phyloP scores from a whole-genome alignment of 805 yeast genomes.

The Scheffersomyces amazonensis region DNA sequence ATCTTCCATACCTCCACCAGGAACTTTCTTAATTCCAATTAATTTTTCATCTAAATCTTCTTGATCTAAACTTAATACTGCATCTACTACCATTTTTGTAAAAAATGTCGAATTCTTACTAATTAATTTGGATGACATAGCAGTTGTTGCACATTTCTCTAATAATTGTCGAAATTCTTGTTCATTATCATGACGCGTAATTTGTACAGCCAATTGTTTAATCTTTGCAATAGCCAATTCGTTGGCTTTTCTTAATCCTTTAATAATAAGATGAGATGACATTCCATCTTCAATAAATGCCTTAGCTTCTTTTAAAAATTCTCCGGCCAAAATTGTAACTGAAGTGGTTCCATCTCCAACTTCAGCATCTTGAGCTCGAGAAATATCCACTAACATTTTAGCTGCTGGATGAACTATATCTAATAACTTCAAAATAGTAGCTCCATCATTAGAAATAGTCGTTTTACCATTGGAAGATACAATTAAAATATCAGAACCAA shows the following conservation, averaged over 20 bases:
- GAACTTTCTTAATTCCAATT: conserved; percentile 91
- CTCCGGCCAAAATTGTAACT: conserved; percentile 93
- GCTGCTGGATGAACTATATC: conserved; percentile 99
- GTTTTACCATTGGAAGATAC: conserved; percentile 82
- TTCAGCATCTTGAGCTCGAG: conserved; percentile 96
- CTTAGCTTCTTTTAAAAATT: conserved; percentile 86
- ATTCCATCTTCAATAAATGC: conserved; percentile 94
- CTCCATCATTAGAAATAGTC: conserved; percentile 97
- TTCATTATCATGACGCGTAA: conserved; percentile 49
- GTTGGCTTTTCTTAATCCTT: conserved; percentile 84
- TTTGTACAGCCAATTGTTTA: conserved; percentile 70
- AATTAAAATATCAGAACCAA: conserved; percentile 92
- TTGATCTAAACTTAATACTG: conserved; percentile 84
- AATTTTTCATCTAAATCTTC: conserved; percentile 81
- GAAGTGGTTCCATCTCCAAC: conserved; percentile 99
- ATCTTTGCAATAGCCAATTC: conserved; percentile 71
- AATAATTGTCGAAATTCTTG: conserved; percentile 63
- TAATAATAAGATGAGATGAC: conserved; percentile 82
- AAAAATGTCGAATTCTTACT: conserved; percentile 84
- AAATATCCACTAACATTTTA: conserved; percentile 87
- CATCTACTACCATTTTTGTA: conserved; percentile 95
- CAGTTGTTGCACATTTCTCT: conserved; percentile 93
- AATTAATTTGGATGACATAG: conserved; percentile 94
- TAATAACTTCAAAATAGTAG: conserved; percentile 85
- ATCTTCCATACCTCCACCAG: conserved; percentile 97